These are phyloP conservation scores for Wickerhamiella vanderwaltii DNA, from an alignment of 805 yeast genomes.

Conservation along the genomic window DNA sequence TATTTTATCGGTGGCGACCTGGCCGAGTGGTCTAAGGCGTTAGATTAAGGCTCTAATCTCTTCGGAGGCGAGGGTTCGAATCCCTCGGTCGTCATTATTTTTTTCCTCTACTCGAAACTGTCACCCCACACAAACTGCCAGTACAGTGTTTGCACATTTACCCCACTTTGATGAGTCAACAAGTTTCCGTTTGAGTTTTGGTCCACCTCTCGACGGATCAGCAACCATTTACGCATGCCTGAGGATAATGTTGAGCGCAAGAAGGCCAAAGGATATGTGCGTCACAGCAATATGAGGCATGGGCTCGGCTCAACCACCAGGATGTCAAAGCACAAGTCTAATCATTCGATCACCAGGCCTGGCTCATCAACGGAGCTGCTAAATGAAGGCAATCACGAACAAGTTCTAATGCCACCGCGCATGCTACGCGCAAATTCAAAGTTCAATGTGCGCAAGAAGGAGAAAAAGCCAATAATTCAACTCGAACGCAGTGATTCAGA, in stretches of 20 bases:
- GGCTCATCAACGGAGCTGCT: slow-evolving; percentile 2
- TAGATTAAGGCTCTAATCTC: slow-evolving; percentile 26
- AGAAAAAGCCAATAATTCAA: slow-evolving; percentile 11
- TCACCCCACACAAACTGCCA: neutral
- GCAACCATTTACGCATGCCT: too few species aligned
- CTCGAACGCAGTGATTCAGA: slow-evolving; percentile 12
- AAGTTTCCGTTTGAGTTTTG: too few species aligned
- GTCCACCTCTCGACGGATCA: too few species aligned
- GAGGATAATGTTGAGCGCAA: slow-evolving; percentile 4
- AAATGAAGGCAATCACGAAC: neutral
- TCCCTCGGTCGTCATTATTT: slow-evolving; percentile 25
- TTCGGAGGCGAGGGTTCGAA: slow-evolving; percentile 27
- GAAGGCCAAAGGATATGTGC: slow-evolving; percentile 6
- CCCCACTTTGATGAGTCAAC: too few species aligned
- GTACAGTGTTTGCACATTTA: neutral
- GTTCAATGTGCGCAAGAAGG: neutral
- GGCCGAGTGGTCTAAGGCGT: slow-evolving; percentile 28
- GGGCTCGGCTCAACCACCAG: slow-evolving; percentile 7
- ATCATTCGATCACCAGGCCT: neutral
- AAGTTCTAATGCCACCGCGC: neutral
- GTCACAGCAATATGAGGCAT: slow-evolving; percentile 1
- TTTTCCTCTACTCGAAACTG: slow-evolving; percentile 8
- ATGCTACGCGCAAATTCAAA: neutral
- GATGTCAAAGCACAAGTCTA: neutral
- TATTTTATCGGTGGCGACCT: slow-evolving; percentile 18